Conservation (phyloP, 345 rosid species). For the Eutrema heterophyllum region DNA sequence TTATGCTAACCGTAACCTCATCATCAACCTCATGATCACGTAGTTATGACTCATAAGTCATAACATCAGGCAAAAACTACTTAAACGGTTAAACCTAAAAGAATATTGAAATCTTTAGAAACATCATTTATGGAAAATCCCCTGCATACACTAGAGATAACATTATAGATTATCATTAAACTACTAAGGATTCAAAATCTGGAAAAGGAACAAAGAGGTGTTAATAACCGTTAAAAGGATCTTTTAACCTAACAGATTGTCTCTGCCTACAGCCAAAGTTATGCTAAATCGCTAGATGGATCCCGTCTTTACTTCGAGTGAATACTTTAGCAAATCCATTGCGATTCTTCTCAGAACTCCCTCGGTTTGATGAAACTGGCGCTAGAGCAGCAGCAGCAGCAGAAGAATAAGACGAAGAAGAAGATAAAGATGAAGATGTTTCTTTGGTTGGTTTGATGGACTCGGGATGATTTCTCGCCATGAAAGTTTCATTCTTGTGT, state of each 20-base stretch:
- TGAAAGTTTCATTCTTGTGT: conserved; percentile 43
- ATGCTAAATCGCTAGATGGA: conserved; percentile 71
- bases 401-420: neutral
- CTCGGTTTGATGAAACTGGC: conserved; percentile 36
- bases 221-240: neutral
- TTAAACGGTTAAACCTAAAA: neutral
- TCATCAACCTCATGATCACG: neutral
- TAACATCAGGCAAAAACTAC: neutral
- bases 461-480: conserved; percentile 32
- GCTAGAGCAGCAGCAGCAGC: neutral
- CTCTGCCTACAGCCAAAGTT: conserved; percentile 8
- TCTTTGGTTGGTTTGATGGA: conserved; percentile 24
- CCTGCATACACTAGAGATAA: neutral
- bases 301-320: conserved; percentile 81
- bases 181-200: conserved; percentile 16
- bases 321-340: conserved; percentile 88
- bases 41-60: neutral
- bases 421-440: conserved; percentile 31
- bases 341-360: conserved; percentile 64
- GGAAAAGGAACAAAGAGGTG: conserved; percentile 13
- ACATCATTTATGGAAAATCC: neutral
- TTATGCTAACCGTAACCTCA: no score
- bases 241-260: conserved; percentile 1
- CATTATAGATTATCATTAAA: neutral
- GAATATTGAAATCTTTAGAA: neutral